Base-by-base conservation (phyloP, 257 asterid species). In the Solanum bulbocastanum region DNA sequence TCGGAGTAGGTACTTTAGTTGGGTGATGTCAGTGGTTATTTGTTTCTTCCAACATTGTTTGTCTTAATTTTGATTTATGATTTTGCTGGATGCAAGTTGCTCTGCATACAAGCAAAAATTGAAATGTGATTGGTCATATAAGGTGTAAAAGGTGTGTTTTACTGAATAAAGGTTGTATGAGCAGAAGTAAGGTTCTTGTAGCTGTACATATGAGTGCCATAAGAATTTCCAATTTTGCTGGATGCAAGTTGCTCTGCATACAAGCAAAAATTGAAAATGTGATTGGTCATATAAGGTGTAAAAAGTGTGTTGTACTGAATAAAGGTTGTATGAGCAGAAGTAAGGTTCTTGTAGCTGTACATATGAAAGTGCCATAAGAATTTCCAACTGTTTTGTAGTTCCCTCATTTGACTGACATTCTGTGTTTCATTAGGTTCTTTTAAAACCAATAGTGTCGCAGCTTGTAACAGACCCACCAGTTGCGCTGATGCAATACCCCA, bases 401-500 rank as follows among this genome's bases (percentile, higher is more conserved):
- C 42, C 68, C 85, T 81, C 20, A 58, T 66, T 39, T 72, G 16
- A n/a, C 89, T 72, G 87, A 37, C 56, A 18, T 58, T 62, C 66
- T 83, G 33, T 49, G 32, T 91, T 83, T 87, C 88, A 88, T 87
- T 95, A 96, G 99, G 94, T 90, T 84, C 99, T 96, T 79, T 87
- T 94, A 93, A 94, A 95, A 87, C 98, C 99, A 3, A 62, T 97
- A n/a, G 98, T 97, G 73, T 94, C 95, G 9, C 99, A 96, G 91
- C 95, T 97, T 87, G 90, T 87, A 27, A 84, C 87, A 49, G 98
- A 97, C 37, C 98, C 98, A 60, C 99, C 99, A 3, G 89, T 71
- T 56, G 89, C 90, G 58, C 66, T 92, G 62, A 96, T 92, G 58
- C 89, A 91, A 87, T 87, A 91, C 84, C 93, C 93, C 27, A 84